Conservation (phyloP, 345 rosid genomes). For the Ceriops tagal region DNA sequence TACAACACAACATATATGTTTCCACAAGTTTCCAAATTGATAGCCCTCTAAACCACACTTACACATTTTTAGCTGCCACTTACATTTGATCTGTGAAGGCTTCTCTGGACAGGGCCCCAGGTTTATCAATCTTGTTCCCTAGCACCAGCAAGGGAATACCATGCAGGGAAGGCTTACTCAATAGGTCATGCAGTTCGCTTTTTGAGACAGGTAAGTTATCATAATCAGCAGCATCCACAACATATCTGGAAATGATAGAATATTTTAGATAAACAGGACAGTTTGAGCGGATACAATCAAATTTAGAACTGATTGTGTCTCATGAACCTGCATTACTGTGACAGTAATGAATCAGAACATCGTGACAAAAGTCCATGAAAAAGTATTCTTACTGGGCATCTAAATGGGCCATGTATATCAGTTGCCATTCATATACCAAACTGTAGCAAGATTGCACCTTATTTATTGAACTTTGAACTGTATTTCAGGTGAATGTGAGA, state of each 20-base stretch:
- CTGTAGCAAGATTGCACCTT: too few relatives aligned
- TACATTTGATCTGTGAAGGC: slow-evolving; percentile 55
- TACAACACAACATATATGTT: too few relatives aligned
- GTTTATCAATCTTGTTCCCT: slow-evolving; percentile 73
- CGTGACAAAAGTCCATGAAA: too few relatives aligned
- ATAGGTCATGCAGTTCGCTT: slow-evolving; percentile 67
- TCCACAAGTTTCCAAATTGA: neutral
- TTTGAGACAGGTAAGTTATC: slow-evolving; percentile 58
- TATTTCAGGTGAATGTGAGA: too few relatives aligned
- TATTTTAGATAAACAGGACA: neutral
- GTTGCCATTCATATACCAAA: too few relatives aligned
- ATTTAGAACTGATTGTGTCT: too few relatives aligned
- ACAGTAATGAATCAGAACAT: too few relatives aligned
- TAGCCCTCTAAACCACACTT: neutral
- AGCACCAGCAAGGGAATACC: slow-evolving; percentile 68
- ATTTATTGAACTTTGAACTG: too few relatives aligned
- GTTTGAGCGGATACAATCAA: too few relatives aligned
- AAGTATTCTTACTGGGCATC: too few relatives aligned
- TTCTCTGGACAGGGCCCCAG: slow-evolving; percentile 56
- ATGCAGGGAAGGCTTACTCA: slow-evolving; percentile 58
- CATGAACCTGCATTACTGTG: too few relatives aligned
- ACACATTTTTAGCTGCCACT: slow-evolving; percentile 12
- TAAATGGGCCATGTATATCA: too few relatives aligned
- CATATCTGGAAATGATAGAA: slow-evolving; percentile 40
- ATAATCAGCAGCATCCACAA: slow-evolving; percentile 66